These are phyloP conservation scores for Tylopilus vinaceipallidus DNA, from an alignment of 768 basidiomycete species.

Conservation along the genomic window DNA sequence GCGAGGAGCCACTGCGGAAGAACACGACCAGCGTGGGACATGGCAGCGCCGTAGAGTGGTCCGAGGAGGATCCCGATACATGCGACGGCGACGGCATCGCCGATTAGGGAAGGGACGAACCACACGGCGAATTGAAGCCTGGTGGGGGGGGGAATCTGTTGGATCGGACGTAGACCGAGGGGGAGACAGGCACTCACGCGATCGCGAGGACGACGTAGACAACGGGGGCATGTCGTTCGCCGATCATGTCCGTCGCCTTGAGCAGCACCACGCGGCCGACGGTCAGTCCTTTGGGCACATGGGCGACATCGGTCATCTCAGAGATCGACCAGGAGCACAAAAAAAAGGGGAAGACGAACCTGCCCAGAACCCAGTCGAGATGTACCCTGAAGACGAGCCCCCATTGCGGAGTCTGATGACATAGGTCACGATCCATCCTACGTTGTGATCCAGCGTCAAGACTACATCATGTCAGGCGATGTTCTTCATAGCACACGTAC, in stretches of 20 bases:
- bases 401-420: not conserved
- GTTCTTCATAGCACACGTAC: not conserved
- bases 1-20: slow-evolving; percentile 67
- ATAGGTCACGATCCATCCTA: slow-evolving; percentile 7
- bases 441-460: not conserved
- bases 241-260: slow-evolving; percentile 51
- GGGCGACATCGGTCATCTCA: not conserved
- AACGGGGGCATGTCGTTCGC: slow-evolving; percentile 49
- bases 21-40: slow-evolving; percentile 63
- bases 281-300: slow-evolving; percentile 42
- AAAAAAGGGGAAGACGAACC: slow-evolving; percentile 31
- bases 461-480: not conserved
- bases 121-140: slow-evolving; percentile 56
- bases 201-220: slow-evolving; percentile 49
- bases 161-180: not conserved
- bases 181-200: slow-evolving; percentile 11
- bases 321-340: no score
- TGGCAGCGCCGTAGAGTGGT: slow-evolving; percentile 47
- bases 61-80: slow-evolving; percentile 51
- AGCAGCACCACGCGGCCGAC: slow-evolving; percentile 50
- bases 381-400: slow-evolving; percentile 34
- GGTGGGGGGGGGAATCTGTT: not conserved
- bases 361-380: slow-evolving; percentile 52
- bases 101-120: slow-evolving; percentile 50
- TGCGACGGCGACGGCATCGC: slow-evolving; percentile 50